Evolutionary conservation across 2,329 filamentous ascomycete genomes (phyloP).

Genomic region (Tolypocladium endophyticum): DNA sequence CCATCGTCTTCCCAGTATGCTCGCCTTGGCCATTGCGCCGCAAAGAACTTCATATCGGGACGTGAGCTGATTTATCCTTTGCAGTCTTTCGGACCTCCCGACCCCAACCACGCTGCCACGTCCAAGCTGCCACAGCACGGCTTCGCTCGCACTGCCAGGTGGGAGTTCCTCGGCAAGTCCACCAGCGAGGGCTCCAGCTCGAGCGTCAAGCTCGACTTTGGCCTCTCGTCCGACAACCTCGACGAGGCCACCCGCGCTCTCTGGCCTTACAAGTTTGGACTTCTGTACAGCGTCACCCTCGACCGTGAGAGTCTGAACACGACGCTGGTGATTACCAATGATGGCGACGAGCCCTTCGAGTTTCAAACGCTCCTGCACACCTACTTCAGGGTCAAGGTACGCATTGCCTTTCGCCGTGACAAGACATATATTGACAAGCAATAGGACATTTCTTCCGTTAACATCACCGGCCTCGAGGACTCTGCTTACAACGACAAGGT

Average conservation of each 20-base stretch:
- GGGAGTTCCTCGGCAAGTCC: constrained; percentile 91
- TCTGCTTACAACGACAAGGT: constrained; percentile 80
- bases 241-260: constrained; percentile 55
- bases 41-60: not conserved
- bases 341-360: constrained; percentile 72
- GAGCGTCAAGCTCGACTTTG: constrained; percentile 91
- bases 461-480: constrained; percentile 65
- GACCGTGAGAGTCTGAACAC: constrained; percentile 66
- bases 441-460: constrained; percentile 68
- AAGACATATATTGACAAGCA: not conserved
- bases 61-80: not conserved
- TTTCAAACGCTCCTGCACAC: constrained; percentile 89
- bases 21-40: not conserved
- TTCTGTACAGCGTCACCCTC: constrained; percentile 89
- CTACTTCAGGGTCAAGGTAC: constrained; percentile 72
- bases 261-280: constrained; percentile 81
- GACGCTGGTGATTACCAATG: constrained; percentile 78
- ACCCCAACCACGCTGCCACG: constrained; percentile 66
- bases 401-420: constrained; percentile 14
- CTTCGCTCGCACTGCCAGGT: constrained; percentile 79
- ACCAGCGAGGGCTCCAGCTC: constrained; percentile 42
- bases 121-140: constrained; percentile 81
- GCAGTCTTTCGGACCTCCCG: constrained; percentile 77
- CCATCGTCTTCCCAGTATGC: constrained; percentile 82
- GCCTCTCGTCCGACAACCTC: constrained; percentile 65